phyloP scores from a whole-genome alignment of 2,329 filamentous ascomycete genomes.

The Epichloe glyceriae region DNA sequence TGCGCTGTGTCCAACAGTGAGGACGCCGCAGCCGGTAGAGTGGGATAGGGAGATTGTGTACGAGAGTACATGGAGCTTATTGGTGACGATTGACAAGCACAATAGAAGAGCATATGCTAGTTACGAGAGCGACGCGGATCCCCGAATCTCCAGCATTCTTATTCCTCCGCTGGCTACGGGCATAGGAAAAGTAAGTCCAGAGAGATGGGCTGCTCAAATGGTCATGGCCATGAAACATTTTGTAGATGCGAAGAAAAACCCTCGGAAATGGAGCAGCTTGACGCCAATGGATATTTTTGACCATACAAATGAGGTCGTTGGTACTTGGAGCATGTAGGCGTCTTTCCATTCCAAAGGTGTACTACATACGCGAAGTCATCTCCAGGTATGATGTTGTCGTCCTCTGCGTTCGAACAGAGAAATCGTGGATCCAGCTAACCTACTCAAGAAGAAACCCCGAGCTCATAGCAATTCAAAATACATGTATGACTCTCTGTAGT shows the following conservation, averaged over 20 bases:
- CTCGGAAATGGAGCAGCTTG: constrained; percentile 27
- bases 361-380: too few relatives aligned
- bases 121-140: constrained; percentile 3
- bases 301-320: constrained; percentile 4
- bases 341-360: too few relatives aligned
- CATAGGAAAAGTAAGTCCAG: constrained; percentile 28
- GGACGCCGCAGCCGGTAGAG: constrained; percentile 25
- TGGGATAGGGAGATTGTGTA: constrained; percentile 43
- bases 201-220: constrained; percentile 36
- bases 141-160: constrained; percentile 28
- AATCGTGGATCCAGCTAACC: too few relatives aligned
- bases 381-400: too few relatives aligned
- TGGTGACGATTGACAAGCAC: constrained; percentile 34
- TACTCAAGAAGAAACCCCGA: too few relatives aligned
- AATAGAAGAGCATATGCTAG: constrained; percentile 21
- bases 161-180: constrained; percentile 42
- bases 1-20: constrained; percentile 41
- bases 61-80: constrained; percentile 38
- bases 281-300: constrained; percentile 6
- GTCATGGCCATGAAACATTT: constrained; percentile 40
- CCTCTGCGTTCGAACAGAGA: too few relatives aligned
- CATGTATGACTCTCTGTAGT: too few relatives aligned
- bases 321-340: constrained; percentile 4
- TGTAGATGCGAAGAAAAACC: constrained; percentile 30
- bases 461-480: too few relatives aligned